phyloP scores from a whole-genome alignment of 192 early-diverging fungal genomes.

The Podila epicladia region DNA sequence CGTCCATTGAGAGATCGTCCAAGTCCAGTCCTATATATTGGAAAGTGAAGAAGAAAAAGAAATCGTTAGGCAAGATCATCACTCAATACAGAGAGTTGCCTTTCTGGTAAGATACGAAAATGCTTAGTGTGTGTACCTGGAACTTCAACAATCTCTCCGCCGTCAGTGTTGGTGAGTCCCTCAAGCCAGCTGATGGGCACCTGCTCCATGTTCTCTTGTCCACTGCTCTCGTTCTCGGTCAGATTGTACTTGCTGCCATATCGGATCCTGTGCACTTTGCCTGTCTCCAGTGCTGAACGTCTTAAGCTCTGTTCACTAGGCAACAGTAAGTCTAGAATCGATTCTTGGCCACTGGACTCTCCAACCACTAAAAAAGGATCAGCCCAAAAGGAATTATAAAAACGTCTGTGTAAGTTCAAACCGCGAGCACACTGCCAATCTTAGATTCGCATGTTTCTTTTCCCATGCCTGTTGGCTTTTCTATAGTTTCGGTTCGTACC shows the following conservation, averaged over 20 bases:
- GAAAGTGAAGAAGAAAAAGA: not conserved
- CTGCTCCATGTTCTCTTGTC: conserved; percentile 31
- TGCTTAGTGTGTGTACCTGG: conserved; percentile 18
- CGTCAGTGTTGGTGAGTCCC: conserved; percentile 19
- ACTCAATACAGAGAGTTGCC: not conserved
- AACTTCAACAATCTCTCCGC: conserved; percentile 42
- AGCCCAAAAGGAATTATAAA: not conserved
- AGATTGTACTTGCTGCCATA: conserved; percentile 33
- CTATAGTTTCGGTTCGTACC: not conserved
- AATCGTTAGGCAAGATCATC: not conserved
- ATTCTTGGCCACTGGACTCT: conserved; percentile 45
- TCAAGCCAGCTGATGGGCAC: conserved; percentile 45
- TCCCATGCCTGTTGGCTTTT: not conserved
- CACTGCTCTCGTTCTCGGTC: conserved; percentile 12
- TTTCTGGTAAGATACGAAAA: not conserved
- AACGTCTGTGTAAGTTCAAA: not conserved
- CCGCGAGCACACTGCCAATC: not conserved
- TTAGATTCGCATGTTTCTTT: not conserved
- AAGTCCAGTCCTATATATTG: conserved; percentile 29
- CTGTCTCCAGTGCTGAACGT: conserved; percentile 42
- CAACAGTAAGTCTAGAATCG: conserved; percentile 37
- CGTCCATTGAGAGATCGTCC: conserved; percentile 45
- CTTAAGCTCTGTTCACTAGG: conserved; percentile 25
- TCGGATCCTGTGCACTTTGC: conserved; percentile 39
- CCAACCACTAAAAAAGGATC: conserved; percentile 16